Evolutionary conservation across 345 rosid genomes (phyloP).

Genomic region (Populus simonii): DNA sequence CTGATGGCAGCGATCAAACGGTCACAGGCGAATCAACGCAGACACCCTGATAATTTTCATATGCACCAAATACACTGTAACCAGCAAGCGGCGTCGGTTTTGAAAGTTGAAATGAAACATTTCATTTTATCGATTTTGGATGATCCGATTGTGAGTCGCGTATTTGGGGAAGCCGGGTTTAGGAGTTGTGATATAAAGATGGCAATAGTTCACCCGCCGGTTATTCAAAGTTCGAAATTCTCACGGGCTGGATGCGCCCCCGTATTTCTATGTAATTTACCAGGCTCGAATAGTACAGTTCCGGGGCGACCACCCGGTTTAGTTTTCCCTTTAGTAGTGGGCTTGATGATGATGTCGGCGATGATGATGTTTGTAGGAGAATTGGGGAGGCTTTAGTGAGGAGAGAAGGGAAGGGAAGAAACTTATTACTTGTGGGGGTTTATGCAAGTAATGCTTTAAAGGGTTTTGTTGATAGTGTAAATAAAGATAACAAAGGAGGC

Average conservation of each 20-base stretch:
- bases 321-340: constrained; percentile 31
- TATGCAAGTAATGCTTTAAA: constrained; percentile 43
- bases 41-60: constrained; percentile 78
- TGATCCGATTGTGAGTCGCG: constrained; percentile 70
- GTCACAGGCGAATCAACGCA: constrained; percentile 86
- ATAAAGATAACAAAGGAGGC: constrained; percentile 29
- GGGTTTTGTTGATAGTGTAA: constrained; percentile 36
- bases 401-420: constrained; percentile 37
- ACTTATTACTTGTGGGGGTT: constrained; percentile 49
- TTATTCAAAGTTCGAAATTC: constrained; percentile 29
- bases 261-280: constrained; percentile 42
- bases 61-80: constrained; percentile 37
- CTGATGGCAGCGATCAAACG: constrained; percentile 97
- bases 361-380: constrained; percentile 40
- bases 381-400: constrained; percentile 39
- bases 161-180: constrained; percentile 67
- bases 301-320: constrained; percentile 25
- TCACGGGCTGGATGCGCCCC: constrained; percentile 42
- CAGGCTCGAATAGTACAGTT: constrained; percentile 22
- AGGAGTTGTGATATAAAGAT: constrained; percentile 57
- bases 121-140: constrained; percentile 61
- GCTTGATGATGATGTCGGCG: constrained; percentile 29
- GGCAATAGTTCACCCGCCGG: constrained; percentile 58
- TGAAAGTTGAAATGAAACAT: constrained; percentile 62
- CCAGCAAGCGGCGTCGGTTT: constrained; percentile 39